Percentiles rank a stretch among this genome's conserved stretches.
phyloP scores from a whole-genome alignment of 2,329 filamentous ascomycete species.

The Penicillium olsonii region DNA sequence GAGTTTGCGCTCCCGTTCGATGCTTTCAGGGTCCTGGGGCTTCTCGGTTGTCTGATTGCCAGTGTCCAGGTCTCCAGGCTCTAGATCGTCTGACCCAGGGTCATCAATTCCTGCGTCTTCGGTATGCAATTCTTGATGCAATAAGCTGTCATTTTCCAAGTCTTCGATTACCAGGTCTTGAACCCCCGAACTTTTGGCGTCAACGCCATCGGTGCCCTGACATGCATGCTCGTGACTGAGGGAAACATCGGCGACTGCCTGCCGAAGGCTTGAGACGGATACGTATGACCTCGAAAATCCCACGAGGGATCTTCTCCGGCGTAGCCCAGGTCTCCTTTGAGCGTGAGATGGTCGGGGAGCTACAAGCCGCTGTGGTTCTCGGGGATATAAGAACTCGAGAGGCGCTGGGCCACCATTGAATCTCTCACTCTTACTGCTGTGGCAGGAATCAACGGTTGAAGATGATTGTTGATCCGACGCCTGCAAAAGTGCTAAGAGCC shows the following conservation, averaged over 20 bases:
- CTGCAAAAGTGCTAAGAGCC: constrained; percentile 36
- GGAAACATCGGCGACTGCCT: constrained; percentile 2
- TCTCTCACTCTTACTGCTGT: constrained; percentile 4
- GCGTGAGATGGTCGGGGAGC: constrained; percentile 26
- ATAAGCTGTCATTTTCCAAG: no score
- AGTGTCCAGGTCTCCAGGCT: no score
- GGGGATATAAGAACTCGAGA: constrained; percentile 46
- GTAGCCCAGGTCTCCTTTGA: constrained; percentile 24
- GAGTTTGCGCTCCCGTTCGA: constrained; percentile 11
- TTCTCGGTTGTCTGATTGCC: neutral
- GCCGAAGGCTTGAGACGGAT: constrained; percentile 20
- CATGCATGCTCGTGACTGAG: neutral
- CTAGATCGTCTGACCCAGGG: no score
- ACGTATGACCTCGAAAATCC: constrained; percentile 29
- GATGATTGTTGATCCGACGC: constrained; percentile 20
- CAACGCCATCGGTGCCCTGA: neutral
- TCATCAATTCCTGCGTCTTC: no score
- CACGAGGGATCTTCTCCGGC: constrained; percentile 27
- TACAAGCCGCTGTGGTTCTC: constrained; percentile 26
- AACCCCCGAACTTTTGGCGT: neutral
- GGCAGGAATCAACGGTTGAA: constrained; percentile 14
- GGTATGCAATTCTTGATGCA: no score
- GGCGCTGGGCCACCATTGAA: constrained; percentile 24
- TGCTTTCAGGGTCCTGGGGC: neutral
- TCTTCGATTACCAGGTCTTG: no score